These are phyloP conservation scores for Phytopythium ostracodes DNA, from an alignment of 352 stramenopile genomes.

Conservation along the genomic window DNA sequence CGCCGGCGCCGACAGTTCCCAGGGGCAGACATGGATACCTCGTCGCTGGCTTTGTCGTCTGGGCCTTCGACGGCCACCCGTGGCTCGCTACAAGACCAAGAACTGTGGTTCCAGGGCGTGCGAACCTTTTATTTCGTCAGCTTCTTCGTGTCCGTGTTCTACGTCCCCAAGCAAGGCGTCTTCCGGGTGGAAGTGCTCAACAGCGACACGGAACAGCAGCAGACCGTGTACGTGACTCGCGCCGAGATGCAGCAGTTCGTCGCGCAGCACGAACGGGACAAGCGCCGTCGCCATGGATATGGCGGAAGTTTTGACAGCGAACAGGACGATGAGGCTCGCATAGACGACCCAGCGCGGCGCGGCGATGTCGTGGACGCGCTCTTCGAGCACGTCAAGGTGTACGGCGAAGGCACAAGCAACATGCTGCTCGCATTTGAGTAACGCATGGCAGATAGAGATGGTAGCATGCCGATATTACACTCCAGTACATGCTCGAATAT, in stretches of 20 bases:
- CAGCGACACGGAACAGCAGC: slow-evolving; percentile 70
- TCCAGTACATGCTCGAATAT: slow-evolving; percentile 3
- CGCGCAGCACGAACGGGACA: slow-evolving; percentile 38
- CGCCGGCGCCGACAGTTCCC: slow-evolving; percentile 24
- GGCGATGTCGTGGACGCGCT: slow-evolving; percentile 52
- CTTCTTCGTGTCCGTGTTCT: slow-evolving; percentile 75
- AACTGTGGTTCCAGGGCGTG: slow-evolving; percentile 71
- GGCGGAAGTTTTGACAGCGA: neutral
- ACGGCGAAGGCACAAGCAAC: slow-evolving; percentile 42
- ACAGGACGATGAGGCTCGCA: neutral
- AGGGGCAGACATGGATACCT: slow-evolving; percentile 17
- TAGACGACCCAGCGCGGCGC: slow-evolving; percentile 25
- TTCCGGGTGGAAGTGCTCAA: slow-evolving; percentile 80
- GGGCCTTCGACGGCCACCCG: slow-evolving; percentile 12
- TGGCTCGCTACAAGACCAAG: slow-evolving; percentile 36
- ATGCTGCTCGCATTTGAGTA: slow-evolving; percentile 67
- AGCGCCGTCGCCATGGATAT: slow-evolving; percentile 8
- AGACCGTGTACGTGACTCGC: slow-evolving; percentile 69
- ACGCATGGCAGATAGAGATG: neutral
- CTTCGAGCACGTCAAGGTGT: slow-evolving; percentile 57
- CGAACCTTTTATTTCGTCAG: slow-evolving; percentile 51
- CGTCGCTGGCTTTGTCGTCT: slow-evolving; percentile 2
- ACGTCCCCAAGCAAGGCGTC: slow-evolving; percentile 53
- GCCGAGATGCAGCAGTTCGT: slow-evolving; percentile 57
- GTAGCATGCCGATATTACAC: neutral